A percentile compares a stretch with the other conserved stretches of the same genome.
Evolutionary conservation across 345 rosid genomes (phyloP).

Genomic region (Eucalyptus pumila): DNA sequence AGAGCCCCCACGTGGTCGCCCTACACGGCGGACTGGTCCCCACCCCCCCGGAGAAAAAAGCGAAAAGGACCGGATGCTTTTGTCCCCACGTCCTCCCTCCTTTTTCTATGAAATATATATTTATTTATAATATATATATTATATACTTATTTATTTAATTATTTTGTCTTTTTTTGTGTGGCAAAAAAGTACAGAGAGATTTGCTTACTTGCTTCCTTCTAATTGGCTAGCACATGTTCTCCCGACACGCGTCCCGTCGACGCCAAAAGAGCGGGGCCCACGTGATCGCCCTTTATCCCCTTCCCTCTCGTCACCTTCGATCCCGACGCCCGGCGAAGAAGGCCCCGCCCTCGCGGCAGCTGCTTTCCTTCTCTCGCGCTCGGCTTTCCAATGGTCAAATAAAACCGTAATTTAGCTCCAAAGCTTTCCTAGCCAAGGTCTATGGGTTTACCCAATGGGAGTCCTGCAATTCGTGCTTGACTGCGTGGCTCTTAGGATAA

Average conservation of each 20-base stretch:
- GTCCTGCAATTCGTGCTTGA: neutral
- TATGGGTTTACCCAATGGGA: neutral
- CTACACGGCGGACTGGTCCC: neutral
- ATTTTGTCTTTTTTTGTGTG: neutral
- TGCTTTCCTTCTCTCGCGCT: neutral
- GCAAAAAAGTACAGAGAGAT: neutral
- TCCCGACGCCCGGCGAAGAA: neutral
- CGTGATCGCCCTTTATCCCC: neutral
- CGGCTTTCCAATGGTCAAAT: neutral
- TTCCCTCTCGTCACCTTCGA: constrained; percentile 4
- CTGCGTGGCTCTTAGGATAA: neutral
- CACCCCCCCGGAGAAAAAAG: neutral
- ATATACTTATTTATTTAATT: neutral
- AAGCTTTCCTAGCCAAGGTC: neutral
- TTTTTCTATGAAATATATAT: neutral
- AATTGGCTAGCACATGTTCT: neutral
- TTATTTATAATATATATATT: neutral
- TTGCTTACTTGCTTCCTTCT: neutral
- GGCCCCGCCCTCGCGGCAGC: neutral
- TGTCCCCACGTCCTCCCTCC: neutral
- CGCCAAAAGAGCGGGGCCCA: neutral
- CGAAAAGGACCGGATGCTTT: neutral
- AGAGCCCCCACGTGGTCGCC: constrained; percentile 1
- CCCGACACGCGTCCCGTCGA: constrained; percentile 5
- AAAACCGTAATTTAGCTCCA: neutral